Evolutionary conservation across 2,329 filamentous ascomycete species (phyloP).

Genomic region (Bertia moriformis): DNA sequence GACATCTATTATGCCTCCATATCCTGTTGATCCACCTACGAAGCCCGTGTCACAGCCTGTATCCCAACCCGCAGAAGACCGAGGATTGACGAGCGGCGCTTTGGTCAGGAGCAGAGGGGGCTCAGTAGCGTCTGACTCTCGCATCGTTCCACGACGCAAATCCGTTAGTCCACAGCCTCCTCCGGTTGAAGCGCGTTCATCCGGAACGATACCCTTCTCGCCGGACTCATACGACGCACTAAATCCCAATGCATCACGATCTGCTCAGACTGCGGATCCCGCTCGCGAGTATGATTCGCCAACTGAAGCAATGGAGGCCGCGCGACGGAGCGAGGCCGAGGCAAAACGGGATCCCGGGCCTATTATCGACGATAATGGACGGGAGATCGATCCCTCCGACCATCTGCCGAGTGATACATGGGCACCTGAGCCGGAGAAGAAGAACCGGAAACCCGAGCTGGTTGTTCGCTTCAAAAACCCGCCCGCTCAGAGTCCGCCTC

Average conservation of each 20-base stretch:
- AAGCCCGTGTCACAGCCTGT: background rate
- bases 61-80: no score
- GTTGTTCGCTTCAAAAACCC: conserved; percentile 27
- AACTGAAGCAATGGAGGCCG: background rate
- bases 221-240: conserved; percentile 46
- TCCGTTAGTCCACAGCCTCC: conserved; percentile 42
- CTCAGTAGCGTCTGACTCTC: background rate
- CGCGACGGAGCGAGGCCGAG: conserved; percentile 12
- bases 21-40: background rate
- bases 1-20: no score
- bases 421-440: conserved; percentile 51
- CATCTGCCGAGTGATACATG: conserved; percentile 50
- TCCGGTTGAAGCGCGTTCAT: conserved; percentile 17
- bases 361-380: conserved; percentile 48
- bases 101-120: no score
- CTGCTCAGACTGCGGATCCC: conserved; percentile 15
- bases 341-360: conserved; percentile 28
- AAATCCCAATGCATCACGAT: conserved; percentile 28
- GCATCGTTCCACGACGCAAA: conserved; percentile 27
- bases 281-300: conserved; percentile 3
- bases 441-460: conserved; percentile 29
- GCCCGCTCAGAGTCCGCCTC: conserved; percentile 9
- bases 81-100: no score
- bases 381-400: conserved; percentile 51
- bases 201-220: conserved; percentile 35